These are phyloP conservation scores for Saturnispora quitensis DNA, from an alignment of 805 yeast species.

Conservation along the genomic window DNA sequence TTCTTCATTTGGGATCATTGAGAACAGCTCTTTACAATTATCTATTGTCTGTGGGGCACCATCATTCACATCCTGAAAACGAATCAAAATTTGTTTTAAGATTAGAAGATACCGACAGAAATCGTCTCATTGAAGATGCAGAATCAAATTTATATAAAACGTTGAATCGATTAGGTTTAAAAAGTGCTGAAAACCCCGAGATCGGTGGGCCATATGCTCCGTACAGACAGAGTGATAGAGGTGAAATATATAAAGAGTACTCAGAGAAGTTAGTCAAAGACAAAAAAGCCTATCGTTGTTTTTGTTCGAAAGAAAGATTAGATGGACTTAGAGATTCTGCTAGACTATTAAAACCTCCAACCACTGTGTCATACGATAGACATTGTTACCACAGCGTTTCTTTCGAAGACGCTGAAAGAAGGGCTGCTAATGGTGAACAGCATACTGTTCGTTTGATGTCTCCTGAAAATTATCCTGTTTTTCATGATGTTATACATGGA, in stretches of 20 bases:
- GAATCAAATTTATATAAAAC: conserved; percentile 71
- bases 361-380: conserved; percentile 87
- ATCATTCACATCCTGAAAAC: conserved; percentile 37
- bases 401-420: conserved; percentile 31
- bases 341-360: conserved; percentile 68
- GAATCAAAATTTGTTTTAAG: conserved; percentile 75
- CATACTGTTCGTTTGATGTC: conserved; percentile 67
- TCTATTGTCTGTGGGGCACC: conserved; percentile 44
- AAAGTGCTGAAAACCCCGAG: conserved; percentile 80
- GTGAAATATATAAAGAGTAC: conserved; percentile 53
- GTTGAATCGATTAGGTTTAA: conserved; percentile 66
- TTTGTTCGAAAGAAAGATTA: conserved; percentile 74
- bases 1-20: conserved; percentile 84
- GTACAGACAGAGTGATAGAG: conserved; percentile 77
- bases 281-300: conserved; percentile 80
- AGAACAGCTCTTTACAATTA: conserved; percentile 91
- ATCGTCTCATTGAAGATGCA: conserved; percentile 70
- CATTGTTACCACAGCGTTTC: conserved; percentile 47
- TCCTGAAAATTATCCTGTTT: conserved; percentile 59
- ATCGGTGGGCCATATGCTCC: conserved; percentile 73
- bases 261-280: conserved; percentile 45
- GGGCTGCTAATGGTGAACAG: conserved; percentile 29
- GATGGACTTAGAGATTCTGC: conserved; percentile 65
- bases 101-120: conserved; percentile 89
- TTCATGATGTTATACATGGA: conserved; percentile 76